Conservation (phyloP, 2,329 filamentous ascomycete genomes). For the Verticillium alfalfae region DNA sequence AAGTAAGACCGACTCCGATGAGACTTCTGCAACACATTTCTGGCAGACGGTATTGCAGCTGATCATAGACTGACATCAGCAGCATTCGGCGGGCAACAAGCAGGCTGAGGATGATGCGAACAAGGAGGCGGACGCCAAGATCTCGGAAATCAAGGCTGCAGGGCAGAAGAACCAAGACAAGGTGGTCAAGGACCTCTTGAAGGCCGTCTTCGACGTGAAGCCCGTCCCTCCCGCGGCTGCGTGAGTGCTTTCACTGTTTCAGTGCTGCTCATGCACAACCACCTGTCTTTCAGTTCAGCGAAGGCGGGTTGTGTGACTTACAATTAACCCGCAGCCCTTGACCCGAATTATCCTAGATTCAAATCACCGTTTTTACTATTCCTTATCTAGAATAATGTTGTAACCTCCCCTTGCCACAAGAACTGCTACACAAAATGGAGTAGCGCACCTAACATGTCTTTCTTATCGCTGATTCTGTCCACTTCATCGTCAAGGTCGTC, state of each 20-base stretch:
- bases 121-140: conserved; percentile 69
- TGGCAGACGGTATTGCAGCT: background rate
- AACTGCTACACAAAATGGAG: conserved; percentile 38
- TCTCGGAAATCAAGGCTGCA: conserved; percentile 74
- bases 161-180: conserved; percentile 74
- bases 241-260: conserved; percentile 1
- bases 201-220: conserved; percentile 79
- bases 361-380: background rate
- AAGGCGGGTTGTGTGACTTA: background rate
- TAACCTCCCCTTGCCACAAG: background rate
- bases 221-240: conserved; percentile 47
- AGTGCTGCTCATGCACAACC: background rate
- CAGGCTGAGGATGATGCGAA: conserved; percentile 76
- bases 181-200: conserved; percentile 78
- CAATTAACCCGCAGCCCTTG: background rate
- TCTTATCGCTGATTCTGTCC: conserved; percentile 51
- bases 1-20: conserved; percentile 31
- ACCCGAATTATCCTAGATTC: background rate
- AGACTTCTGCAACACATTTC: background rate
- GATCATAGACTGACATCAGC: background rate
- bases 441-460: conserved; percentile 50
- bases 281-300: background rate
- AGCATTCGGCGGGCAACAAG: conserved; percentile 90
- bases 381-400: background rate
- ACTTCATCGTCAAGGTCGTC: conserved; percentile 50